Evolutionary conservation across 2,329 filamentous ascomycete genomes (phyloP).

Genomic region (Xylariaceae sp.): DNA sequence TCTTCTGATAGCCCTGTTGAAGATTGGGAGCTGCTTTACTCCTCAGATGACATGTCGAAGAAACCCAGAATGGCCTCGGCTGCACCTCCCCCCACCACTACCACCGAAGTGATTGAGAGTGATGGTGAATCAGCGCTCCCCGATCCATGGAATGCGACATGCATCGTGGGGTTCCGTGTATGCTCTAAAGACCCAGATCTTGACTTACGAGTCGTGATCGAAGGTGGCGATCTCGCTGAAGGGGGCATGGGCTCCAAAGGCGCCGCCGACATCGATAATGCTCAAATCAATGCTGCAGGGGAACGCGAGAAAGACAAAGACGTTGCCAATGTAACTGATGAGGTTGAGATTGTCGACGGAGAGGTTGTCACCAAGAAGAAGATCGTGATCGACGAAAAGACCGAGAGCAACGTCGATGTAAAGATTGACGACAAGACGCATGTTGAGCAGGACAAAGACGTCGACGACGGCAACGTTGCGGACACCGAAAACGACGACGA

Average conservation of each 20-base stretch:
- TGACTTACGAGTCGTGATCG: constrained; percentile 53
- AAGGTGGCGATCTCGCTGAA: constrained; percentile 50
- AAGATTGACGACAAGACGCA: constrained; percentile 12
- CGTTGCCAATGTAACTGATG: constrained; percentile 23
- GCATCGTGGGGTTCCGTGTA: constrained; percentile 38
- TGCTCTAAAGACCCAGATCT: constrained; percentile 46
- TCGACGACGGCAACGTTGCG: constrained; percentile 16
- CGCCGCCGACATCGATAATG: constrained; percentile 52
- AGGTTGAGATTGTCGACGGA: constrained; percentile 32
- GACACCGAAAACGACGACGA: constrained; percentile 24
- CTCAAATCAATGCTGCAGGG: constrained; percentile 52
- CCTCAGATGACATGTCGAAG: constrained; percentile 53
- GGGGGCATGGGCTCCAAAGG: constrained; percentile 56
- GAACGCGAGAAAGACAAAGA: constrained; percentile 34
- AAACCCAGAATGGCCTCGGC: constrained; percentile 42
- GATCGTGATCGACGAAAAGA: constrained; percentile 27
- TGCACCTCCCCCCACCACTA: constrained; percentile 17
- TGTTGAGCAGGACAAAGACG: constrained; percentile 7
- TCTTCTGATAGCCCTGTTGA: constrained; percentile 58
- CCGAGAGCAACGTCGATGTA: constrained; percentile 5
- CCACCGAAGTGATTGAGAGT: constrained; percentile 29
- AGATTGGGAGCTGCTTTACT: constrained; percentile 58
- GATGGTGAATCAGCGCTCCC: constrained; percentile 38
- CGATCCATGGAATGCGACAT: constrained; percentile 41
- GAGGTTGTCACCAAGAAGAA: constrained; percentile 29